Evolutionary conservation across 345 rosid species (phyloP).

Genomic region (Excoecaria agallocha): DNA sequence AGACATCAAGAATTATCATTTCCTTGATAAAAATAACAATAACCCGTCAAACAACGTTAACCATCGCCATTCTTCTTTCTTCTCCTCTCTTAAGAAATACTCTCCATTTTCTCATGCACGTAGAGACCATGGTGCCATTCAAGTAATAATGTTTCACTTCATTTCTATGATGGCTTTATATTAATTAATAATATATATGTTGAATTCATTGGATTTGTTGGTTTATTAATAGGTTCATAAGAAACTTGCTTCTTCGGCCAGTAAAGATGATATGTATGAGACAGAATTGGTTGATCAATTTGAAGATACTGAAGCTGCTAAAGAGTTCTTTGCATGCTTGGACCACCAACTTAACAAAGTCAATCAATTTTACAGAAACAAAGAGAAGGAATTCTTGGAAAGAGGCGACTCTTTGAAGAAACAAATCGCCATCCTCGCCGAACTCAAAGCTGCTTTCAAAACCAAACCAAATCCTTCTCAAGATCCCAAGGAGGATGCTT

Average conservation of each 20-base stretch:
- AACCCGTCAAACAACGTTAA: not conserved
- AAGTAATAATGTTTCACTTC: constrained; percentile 38
- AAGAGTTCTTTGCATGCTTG: constrained; percentile 70
- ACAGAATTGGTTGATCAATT: constrained; percentile 82
- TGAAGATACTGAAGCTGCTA: constrained; percentile 71
- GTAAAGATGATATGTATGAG: constrained; percentile 66
- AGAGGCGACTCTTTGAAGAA: constrained; percentile 83
- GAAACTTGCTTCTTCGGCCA: constrained; percentile 64
- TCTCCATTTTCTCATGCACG: constrained; percentile 43
- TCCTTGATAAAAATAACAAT: constrained; percentile 22
- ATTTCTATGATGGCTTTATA: not conserved
- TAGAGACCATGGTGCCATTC: constrained; percentile 60
- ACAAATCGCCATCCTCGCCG: constrained; percentile 79
- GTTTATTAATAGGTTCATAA: constrained; percentile 60
- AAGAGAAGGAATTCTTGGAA: constrained; percentile 86
- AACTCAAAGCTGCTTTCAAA: constrained; percentile 63
- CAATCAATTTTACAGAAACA: constrained; percentile 72
- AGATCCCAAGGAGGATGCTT: constrained; percentile 67
- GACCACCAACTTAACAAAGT: constrained; percentile 93
- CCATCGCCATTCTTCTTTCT: constrained; percentile 6
- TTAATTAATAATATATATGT: not conserved
- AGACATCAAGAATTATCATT: constrained; percentile 61
- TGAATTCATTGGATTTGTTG: constrained; percentile 2
- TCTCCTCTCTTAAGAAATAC: constrained; percentile 48
- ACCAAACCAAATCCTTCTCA: constrained; percentile 47